Conservation (phyloP, 306 rosid species). For the Nissolia schottii region DNA sequence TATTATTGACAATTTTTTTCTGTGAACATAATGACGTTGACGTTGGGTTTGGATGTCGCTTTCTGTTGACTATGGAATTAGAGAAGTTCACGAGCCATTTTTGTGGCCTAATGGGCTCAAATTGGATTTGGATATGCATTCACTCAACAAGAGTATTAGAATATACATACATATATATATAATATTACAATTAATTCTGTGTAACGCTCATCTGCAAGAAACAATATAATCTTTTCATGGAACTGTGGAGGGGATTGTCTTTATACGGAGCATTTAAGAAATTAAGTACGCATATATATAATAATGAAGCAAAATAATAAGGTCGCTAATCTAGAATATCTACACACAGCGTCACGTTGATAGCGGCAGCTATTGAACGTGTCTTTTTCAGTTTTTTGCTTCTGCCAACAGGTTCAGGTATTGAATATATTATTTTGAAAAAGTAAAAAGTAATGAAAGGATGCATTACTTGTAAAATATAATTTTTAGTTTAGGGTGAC, state of each 20-base stretch:
- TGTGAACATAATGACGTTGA: conserved; percentile 23
- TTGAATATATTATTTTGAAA: background rate
- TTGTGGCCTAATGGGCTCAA: background rate
- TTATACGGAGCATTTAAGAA: background rate
- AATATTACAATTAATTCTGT: background rate
- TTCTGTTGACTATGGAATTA: conserved; percentile 1
- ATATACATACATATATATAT: no score
- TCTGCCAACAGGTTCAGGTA: background rate
- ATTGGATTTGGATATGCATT: background rate
- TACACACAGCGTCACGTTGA: background rate
- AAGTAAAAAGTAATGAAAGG: background rate
- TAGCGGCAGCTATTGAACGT: background rate
- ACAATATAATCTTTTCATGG: background rate
- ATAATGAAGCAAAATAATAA: background rate
- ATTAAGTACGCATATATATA: background rate
- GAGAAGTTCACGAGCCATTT: background rate
- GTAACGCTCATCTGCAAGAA: background rate
- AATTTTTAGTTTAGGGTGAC: background rate
- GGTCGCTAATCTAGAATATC: background rate
- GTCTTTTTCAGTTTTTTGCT: background rate
- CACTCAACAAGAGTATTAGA: background rate
- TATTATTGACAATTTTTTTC: conserved; percentile 12
- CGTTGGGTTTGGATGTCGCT: conserved; percentile 16
- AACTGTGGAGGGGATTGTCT: background rate
- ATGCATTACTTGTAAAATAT: background rate